Evolutionary conservation across 2,329 filamentous ascomycete genomes (phyloP), one percentile per base, ranked within the genome.

Genomic region (Ceratocystis smalleyi): DNA sequence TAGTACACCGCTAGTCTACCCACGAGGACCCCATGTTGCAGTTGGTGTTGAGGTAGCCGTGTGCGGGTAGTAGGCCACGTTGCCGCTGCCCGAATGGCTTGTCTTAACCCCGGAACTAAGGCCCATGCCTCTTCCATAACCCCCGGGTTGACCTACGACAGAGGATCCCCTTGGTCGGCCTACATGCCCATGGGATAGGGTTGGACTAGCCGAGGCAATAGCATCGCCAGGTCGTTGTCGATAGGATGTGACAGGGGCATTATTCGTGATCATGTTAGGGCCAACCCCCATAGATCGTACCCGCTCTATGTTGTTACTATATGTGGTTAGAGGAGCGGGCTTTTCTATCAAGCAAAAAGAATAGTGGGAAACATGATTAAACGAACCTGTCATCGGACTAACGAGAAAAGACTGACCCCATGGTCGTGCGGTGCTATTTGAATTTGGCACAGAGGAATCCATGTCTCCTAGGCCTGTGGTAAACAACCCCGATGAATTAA

Each of bases 271-370:
- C 68, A 66, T 7, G 72, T 61, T 30, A 67, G 69, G 15, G 69
- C 70, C 59, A 75, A 70, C 12, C 78, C 69, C 2, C 71, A 74
- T 30, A 75, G 68, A 45, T 61, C 45, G 59, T 32, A 49, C 59
- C 4, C 45, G 43, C 8, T 49, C 59, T 61, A 61, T 22, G 45
- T 17, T 30, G 51, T 49, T 24, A 30, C 32, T 55, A 5, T 5
- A n/a, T 32, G 2, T 35, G 17, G 27, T 57, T 57, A 57, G 54
- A 30, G 32, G 10, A 57, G 35, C 1, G 7, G 4, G 6, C 6
- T 2, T 35, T 17, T 35, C 17, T 35, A 6, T 35, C 12, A 8
- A 10, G 10, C 10, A 15, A 4, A 4, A 51, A 12, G 10, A 51
- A 27, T 4, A 51, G 19, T 24, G 22, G 15, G 17, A 35, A 30